phyloP scores from a whole-genome alignment of 352 stramenopile species.

The Phytopythium aichiense region DNA sequence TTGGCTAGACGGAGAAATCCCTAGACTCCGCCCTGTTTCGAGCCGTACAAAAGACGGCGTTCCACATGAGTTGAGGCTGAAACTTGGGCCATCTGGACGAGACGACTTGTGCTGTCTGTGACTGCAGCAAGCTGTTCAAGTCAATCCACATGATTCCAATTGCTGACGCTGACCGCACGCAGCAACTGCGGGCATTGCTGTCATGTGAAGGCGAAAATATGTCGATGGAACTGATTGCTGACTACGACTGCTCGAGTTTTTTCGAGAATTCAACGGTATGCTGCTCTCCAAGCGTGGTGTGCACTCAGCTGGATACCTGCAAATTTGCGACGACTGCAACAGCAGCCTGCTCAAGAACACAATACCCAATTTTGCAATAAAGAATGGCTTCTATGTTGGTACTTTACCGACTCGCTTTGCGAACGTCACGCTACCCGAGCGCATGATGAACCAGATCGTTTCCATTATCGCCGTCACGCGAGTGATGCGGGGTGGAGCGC shows the following conservation, averaged over 20 bases:
- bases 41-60: too few relatives aligned
- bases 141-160: too few relatives aligned
- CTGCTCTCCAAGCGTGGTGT: conserved; percentile 12
- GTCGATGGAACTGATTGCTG: not conserved
- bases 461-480: conserved; percentile 2
- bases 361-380: conserved; percentile 18
- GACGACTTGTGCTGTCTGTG: too few relatives aligned
- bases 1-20: too few relatives aligned
- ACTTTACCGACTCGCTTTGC: not conserved
- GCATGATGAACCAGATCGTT: conserved; percentile 13
- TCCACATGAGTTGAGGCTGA: too few relatives aligned
- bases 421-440: not conserved
- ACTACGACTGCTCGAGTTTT: conserved; percentile 4
- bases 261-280: conserved; percentile 1
- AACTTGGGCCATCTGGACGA: too few relatives aligned
- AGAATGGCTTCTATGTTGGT: conserved; percentile 20
- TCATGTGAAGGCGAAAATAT: not conserved
- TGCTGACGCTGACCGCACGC: too few relatives aligned
- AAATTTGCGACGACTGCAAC: conserved; percentile 7
- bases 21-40: too few relatives aligned
- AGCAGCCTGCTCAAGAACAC: conserved; percentile 1
- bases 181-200: too few relatives aligned
- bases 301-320: not conserved
- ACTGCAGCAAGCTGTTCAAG: too few relatives aligned
- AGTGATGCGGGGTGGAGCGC: conserved; percentile 12